phyloP scores from a whole-genome alignment of 2,329 filamentous ascomycete species.

The Fusarium sarcochroum region DNA sequence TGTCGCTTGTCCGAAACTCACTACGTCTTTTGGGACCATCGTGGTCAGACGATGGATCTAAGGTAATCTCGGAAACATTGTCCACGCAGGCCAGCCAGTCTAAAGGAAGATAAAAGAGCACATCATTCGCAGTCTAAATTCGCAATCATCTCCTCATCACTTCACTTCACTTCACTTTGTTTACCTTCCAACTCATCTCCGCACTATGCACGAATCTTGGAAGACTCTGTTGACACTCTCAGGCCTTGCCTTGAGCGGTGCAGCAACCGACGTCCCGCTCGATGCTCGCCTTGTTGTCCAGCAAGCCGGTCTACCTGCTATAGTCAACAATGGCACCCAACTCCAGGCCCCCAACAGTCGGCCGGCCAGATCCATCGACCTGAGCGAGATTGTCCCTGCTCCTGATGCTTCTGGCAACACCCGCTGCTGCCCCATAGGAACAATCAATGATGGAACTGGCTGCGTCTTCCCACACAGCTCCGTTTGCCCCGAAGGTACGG shows the following conservation, averaged over 20 bases:
- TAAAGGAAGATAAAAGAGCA: neutral
- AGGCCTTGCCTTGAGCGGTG: neutral
- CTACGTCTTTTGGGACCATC: too few species aligned
- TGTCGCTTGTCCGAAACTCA: too few species aligned
- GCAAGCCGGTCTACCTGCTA: neutral
- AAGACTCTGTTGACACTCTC: slow-evolving; percentile 5
- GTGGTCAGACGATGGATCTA: too few species aligned
- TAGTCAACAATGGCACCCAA: neutral
- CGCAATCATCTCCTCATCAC: neutral
- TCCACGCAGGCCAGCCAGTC: neutral
- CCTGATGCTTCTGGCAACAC: slow-evolving; percentile 17
- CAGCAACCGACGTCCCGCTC: slow-evolving; percentile 8
- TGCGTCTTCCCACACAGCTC: slow-evolving; percentile 37
- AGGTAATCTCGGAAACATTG: neutral
- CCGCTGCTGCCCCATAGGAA: slow-evolving; percentile 29
- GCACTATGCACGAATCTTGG: slow-evolving; percentile 11
- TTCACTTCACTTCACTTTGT: neutral
- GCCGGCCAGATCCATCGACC: slow-evolving; percentile 1
- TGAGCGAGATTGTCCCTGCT: slow-evolving; percentile 17
- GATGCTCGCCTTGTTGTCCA: slow-evolving; percentile 15
- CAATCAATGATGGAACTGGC: slow-evolving; percentile 30
- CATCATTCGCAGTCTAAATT: neutral
- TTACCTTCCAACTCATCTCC: neutral
- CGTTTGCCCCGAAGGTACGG: slow-evolving; percentile 20
- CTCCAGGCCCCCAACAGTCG: neutral